Evolutionary conservation across 2,329 filamentous ascomycete genomes (phyloP).

Genomic region (Hymenotorrendiella dingleyae): DNA sequence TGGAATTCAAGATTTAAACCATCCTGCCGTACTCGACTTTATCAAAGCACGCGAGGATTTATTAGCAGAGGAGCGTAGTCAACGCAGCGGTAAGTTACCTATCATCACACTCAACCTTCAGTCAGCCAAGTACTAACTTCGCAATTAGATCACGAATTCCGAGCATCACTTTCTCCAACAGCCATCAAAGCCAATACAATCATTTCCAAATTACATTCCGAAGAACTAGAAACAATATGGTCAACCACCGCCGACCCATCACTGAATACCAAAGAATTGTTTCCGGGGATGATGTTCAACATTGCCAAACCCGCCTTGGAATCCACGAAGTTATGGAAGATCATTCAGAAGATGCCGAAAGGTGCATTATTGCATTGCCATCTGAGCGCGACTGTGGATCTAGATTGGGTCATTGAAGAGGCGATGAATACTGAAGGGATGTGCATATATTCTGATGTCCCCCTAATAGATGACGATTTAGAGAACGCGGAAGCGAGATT

Average conservation of each 20-base stretch:
- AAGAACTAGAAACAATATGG: conserved; percentile 72
- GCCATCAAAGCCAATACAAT: conserved; percentile 70
- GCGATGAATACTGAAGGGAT: conserved; percentile 68
- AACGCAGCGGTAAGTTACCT: conserved; percentile 16
- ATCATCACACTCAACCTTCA: neutral
- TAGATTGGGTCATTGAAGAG: conserved; percentile 68
- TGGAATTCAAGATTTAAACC: neutral
- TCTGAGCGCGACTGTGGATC: conserved; percentile 80
- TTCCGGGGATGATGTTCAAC: conserved; percentile 86
- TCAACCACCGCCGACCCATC: conserved; percentile 62
- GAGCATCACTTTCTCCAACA: conserved; percentile 66
- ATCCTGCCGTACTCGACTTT: neutral
- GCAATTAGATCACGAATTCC: conserved; percentile 57
- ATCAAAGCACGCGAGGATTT: conserved; percentile 3
- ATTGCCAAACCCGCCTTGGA: conserved; percentile 78
- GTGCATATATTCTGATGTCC: conserved; percentile 53
- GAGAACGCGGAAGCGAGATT: conserved; percentile 54
- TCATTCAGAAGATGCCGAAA: conserved; percentile 80
- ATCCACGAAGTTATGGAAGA: conserved; percentile 72
- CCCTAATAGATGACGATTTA: conserved; percentile 45
- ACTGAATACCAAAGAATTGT: conserved; percentile 58
- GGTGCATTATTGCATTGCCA: conserved; percentile 82
- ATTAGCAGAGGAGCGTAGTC: conserved; percentile 11
- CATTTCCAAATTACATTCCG: conserved; percentile 67
- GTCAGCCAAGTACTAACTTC: neutral